Base-by-base conservation (phyloP, 1,284 basidiomycete species). In the Heterobasidion irregulare region DNA sequence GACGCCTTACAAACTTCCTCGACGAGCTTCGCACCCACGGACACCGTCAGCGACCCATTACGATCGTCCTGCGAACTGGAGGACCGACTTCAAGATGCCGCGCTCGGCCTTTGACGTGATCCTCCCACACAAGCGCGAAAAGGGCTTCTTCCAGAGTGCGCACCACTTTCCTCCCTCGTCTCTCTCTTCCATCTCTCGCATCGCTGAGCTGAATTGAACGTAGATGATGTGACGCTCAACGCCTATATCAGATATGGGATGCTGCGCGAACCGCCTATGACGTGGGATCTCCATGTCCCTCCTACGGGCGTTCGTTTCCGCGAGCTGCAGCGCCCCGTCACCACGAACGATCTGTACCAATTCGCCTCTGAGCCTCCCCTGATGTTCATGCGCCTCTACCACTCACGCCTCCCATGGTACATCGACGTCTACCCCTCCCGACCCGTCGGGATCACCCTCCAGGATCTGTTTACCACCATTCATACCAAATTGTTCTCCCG, bases 371-470 rank as follows among this genome's bases (percentile, higher is more conserved):
- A 60, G 38, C 59, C 59, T 32, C 59, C 59, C 6, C 43, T 56
- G 36, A 52, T 48, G 12, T 57, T 50, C 45, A 58, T 61, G 58
- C 60, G 56, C 16, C 49, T 61, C 19, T 59, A 54, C 44, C 60
- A 60, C 26, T 8, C 52, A 18, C 60, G 59, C 18, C 50, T 60
- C 3, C 60, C 59, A 13, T 60, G 60, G 59, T 60, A 56, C 54
- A 58, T 60, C 43, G 59, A 60, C 38, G 58, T 60, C 15, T 16
- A 41, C 45, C 38, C 59, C 34, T 19, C 34, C 15, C 50, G 75
- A 52, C 71, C 73, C 1, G 64, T 75, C n/a, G 83, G 80, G 9
- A 71, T 83, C 46, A 83, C 80, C 3, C 65, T 85, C 2, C 68
- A 68, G 47, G 82, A 85, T 53, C 66, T 85, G 34, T 72, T 84